phyloP scores from a whole-genome alignment of 371 early-diverging fungal genomes.

The Mucor mucedo region DNA sequence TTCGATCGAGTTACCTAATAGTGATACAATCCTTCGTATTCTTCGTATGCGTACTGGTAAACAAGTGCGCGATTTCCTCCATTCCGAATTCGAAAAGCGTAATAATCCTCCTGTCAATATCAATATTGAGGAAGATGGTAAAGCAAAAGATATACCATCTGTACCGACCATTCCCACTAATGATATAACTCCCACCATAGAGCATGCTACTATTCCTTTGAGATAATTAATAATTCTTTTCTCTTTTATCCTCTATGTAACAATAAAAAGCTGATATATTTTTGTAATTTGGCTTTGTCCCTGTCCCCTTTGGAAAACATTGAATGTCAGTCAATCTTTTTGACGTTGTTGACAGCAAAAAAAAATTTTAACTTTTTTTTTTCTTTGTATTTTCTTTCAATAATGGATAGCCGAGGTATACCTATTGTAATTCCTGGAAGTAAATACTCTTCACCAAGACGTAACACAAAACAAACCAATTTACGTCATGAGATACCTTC shows the following conservation, averaged over 20 bases:
- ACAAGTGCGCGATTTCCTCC: constrained; percentile 53
- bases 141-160: constrained; percentile 21
- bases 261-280: constrained; percentile 1
- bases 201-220: constrained; percentile 20
- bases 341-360: neutral
- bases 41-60: constrained; percentile 57
- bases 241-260: neutral
- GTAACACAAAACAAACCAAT: constrained; percentile 3
- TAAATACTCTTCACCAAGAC: constrained; percentile 14
- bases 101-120: constrained; percentile 33
- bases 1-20: constrained; percentile 49
- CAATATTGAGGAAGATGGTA: constrained; percentile 3
- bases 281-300: neutral
- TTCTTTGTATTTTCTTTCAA: neutral
- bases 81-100: constrained; percentile 42
- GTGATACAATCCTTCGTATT: constrained; percentile 59
- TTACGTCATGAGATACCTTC: constrained; percentile 2
- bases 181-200: constrained; percentile 27
- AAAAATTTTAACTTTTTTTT: neutral
- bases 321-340: neutral
- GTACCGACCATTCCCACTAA: constrained; percentile 26
- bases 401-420: constrained; percentile 35
- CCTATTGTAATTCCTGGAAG: constrained; percentile 24
- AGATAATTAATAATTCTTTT: constrained; percentile 4
- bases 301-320: neutral